phyloP scores from a whole-genome alignment of 2,329 filamentous ascomycete species.

The Metarhizium humberi region DNA sequence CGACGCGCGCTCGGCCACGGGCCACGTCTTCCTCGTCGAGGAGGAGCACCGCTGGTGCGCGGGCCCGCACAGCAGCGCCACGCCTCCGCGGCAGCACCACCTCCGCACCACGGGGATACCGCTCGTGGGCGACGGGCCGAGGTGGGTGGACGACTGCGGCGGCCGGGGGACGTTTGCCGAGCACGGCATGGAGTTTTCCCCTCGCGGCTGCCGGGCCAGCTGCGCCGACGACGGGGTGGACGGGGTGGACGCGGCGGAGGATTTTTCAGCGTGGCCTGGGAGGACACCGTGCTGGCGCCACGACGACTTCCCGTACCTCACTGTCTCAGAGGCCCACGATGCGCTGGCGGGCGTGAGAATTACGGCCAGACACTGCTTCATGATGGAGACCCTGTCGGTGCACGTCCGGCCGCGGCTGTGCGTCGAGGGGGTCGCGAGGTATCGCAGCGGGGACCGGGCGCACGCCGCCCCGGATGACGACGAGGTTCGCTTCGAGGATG shows the following conservation, averaged over 20 bases:
- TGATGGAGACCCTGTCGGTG: too few relatives aligned
- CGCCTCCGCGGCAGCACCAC: constrained; percentile 31
- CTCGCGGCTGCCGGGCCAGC: constrained; percentile 14
- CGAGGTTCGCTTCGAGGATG: too few relatives aligned
- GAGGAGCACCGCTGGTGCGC: not conserved
- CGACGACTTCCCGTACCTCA: too few relatives aligned
- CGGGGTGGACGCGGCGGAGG: too few relatives aligned
- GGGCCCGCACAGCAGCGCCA: constrained; percentile 25
- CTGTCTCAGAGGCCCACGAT: too few relatives aligned
- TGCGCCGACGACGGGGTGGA: not conserved
- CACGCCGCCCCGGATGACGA: too few relatives aligned
- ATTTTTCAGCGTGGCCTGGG: constrained; percentile 8
- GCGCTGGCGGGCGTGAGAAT: too few relatives aligned
- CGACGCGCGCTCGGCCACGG: constrained; percentile 7
- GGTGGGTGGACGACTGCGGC: constrained; percentile 38
- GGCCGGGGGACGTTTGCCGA: constrained; percentile 28
- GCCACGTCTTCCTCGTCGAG: constrained; percentile 41
- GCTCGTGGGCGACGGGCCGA: constrained; percentile 32
- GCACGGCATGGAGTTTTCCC: constrained; percentile 30
- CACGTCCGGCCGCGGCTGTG: too few relatives aligned
- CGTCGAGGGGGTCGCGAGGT: too few relatives aligned
- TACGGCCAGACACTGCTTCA: too few relatives aligned
- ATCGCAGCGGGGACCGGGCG: too few relatives aligned
- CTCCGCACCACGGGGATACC: constrained; percentile 37
- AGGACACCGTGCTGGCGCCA: constrained; percentile 31